phyloP scores from a whole-genome alignment of 352 stramenopile genomes.

The Phytophthora crassamura region DNA sequence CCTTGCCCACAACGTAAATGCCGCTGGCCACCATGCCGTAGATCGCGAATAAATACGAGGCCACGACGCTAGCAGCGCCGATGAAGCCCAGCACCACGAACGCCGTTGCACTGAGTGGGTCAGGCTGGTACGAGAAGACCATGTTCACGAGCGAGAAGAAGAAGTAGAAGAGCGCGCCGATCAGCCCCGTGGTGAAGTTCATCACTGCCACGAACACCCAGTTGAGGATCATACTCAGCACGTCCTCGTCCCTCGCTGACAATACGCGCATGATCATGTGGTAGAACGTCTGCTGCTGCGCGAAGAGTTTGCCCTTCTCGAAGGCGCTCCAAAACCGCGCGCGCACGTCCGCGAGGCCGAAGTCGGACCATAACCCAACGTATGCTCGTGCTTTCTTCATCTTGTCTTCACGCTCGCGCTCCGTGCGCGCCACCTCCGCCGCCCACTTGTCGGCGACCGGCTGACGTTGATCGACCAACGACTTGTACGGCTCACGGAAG shows the following conservation, averaged over 20 bases:
- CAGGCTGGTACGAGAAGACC: constrained; percentile 85
- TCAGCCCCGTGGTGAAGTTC: constrained; percentile 90
- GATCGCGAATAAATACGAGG: constrained; percentile 87
- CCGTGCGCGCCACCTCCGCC: constrained; percentile 58
- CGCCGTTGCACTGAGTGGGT: constrained; percentile 73
- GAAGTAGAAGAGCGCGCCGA: constrained; percentile 87
- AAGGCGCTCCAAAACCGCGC: constrained; percentile 84
- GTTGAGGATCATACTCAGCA: constrained; percentile 81
- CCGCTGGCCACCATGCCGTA: constrained; percentile 87
- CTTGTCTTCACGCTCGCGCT: constrained; percentile 64
- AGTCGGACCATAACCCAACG: constrained; percentile 87
- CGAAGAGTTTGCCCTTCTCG: constrained; percentile 87
- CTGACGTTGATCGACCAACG: constrained; percentile 64
- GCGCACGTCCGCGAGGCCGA: constrained; percentile 78
- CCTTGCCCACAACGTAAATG: constrained; percentile 82
- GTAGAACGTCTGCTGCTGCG: constrained; percentile 90
- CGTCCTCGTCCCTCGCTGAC: constrained; percentile 71
- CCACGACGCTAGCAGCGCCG: constrained; percentile 77
- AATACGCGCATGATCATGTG: constrained; percentile 84
- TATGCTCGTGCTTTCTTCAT: constrained; percentile 83
- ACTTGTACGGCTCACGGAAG: constrained; percentile 78
- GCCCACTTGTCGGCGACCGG: constrained; percentile 66
- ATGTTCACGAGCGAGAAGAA: constrained; percentile 85
- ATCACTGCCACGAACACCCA: constrained; percentile 86
- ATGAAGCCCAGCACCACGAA: constrained; percentile 83